Base-by-base conservation (phyloP, 257 asterid species). In the Striga asiatica region DNA sequence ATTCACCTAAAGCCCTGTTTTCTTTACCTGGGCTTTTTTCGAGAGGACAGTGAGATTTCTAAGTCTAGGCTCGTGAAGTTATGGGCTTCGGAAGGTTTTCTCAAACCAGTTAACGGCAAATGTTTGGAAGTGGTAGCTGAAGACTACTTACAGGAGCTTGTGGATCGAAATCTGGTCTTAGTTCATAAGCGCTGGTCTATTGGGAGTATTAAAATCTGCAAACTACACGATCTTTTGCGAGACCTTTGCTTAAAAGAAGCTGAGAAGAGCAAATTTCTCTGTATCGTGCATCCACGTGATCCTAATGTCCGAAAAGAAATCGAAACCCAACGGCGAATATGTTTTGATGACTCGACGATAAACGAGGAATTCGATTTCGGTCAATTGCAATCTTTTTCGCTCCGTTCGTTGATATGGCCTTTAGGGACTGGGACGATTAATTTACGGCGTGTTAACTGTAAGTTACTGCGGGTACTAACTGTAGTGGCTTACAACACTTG, bases 81-180 rank as follows among this genome's bases (percentile, higher is more conserved):
- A n/a, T 66, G 62, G 58, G 53, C 43, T 17, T 50, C 62, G 0
- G 72, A 66, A 35, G 67, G 66, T 18, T 51, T 59, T 66, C 14
- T 66, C 0, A 66, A 66, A 12, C 56, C 67, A n/a, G 18, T 50
- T 14, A 4, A 6, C 6, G 48, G 58, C 0, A 54, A 53, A 7
- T 54, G 57, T 18, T 35, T 45, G 66, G 67, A 60, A 54, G 59
- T 20, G 39, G 47, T 27, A 11, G 67, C 54, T 6, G 9, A 34
- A 13, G 53, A 53, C 2, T 60, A 43, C 8, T 8, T 60, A 10
- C 3, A n/a, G 10, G 58, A 67, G 3, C 67, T 67, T 23, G 5
- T 58, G 13, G 56, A 47, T 10, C 51, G 71, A 11, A 66, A 59
- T 27, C 58, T 66, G 28, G 17, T 67, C n/a, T 13, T 60, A 4